A percentile compares a stretch with the other conserved stretches of the same genome.
Conservation (phyloP, 257 asterid genomes). For the Rhazya stricta region DNA sequence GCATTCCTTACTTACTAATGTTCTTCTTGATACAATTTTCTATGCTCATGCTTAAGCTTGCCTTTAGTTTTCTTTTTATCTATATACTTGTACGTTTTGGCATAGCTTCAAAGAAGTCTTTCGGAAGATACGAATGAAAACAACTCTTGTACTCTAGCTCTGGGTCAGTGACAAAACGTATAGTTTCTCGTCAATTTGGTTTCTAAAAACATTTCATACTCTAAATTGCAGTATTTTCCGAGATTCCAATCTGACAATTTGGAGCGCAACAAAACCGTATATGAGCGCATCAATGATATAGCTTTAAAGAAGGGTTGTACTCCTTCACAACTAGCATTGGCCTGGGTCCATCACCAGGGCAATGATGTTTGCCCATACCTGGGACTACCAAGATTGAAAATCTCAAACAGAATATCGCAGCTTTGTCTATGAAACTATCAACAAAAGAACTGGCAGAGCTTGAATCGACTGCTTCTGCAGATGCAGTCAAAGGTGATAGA, state of each 20-base stretch:
- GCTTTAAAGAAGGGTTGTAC: conserved; percentile 45
- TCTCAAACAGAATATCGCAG: conserved; percentile 27
- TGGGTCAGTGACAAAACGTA: too few relatives aligned
- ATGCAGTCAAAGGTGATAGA: conserved; percentile 32
- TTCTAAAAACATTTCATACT: background rate
- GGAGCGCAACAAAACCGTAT: conserved; percentile 35
- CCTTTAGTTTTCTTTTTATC: background rate
- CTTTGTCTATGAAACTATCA: conserved; percentile 23
- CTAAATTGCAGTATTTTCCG: conserved; percentile 26
- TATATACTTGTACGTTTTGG: too few relatives aligned
- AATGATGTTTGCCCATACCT: conserved; percentile 41
- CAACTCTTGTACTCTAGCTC: background rate
- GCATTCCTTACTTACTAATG: too few relatives aligned
- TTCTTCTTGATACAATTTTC: too few relatives aligned
- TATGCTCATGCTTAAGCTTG: background rate
- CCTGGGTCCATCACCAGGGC: conserved; percentile 64
- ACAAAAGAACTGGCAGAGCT: conserved; percentile 28
- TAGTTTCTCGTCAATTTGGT: background rate
- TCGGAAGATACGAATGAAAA: too few relatives aligned
- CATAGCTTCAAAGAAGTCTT: too few relatives aligned
- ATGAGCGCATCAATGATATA: conserved; percentile 26
- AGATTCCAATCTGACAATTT: conserved; percentile 40
- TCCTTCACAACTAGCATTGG: conserved; percentile 46
- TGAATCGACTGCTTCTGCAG: conserved; percentile 25
- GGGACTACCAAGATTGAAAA: conserved; percentile 31